phyloP scores from a whole-genome alignment of 768 basidiomycete species.

The Hericium erinaceus region DNA sequence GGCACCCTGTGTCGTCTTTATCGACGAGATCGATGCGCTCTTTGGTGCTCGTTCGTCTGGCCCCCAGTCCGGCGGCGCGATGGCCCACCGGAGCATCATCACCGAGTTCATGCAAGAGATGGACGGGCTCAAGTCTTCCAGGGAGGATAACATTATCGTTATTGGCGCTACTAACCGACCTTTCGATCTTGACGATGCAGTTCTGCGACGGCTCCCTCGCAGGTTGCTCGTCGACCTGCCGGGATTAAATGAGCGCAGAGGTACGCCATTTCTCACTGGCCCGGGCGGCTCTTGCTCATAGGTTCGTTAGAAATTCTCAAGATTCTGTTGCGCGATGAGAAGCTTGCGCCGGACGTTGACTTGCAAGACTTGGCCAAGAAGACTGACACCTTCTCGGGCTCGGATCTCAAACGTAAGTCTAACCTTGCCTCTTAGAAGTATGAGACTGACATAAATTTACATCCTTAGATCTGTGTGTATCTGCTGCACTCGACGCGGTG shows the following conservation, averaged over 20 bases:
- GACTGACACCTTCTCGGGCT: constrained; percentile 86
- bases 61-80: constrained; percentile 66
- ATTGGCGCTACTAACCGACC: constrained; percentile 93
- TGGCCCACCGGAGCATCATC: constrained; percentile 81
- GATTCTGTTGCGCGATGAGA: constrained; percentile 80
- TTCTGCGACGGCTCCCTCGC: constrained; percentile 80
- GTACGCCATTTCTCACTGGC: constrained; percentile 30
- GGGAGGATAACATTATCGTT: constrained; percentile 76
- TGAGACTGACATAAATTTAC: neutral
- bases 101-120: constrained; percentile 96
- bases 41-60: constrained; percentile 79
- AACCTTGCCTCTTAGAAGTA: neutral
- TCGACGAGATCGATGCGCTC: constrained; percentile 91
- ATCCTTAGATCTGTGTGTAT: constrained; percentile 75
- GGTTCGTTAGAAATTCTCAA: constrained; percentile 64
- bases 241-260: constrained; percentile 75
- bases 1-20: constrained; percentile 87
- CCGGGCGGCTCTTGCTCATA: neutral
- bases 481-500: constrained; percentile 84
- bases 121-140: constrained; percentile 81
- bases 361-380: constrained; percentile 50
- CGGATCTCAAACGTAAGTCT: constrained; percentile 83
- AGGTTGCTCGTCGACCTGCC: constrained; percentile 85
- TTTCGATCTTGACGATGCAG: constrained; percentile 87
- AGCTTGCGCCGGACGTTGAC: constrained; percentile 54